Base-by-base conservation (phyloP, 2,329 filamentous ascomycete genomes). In the Hypoxylon sp. region DNA sequence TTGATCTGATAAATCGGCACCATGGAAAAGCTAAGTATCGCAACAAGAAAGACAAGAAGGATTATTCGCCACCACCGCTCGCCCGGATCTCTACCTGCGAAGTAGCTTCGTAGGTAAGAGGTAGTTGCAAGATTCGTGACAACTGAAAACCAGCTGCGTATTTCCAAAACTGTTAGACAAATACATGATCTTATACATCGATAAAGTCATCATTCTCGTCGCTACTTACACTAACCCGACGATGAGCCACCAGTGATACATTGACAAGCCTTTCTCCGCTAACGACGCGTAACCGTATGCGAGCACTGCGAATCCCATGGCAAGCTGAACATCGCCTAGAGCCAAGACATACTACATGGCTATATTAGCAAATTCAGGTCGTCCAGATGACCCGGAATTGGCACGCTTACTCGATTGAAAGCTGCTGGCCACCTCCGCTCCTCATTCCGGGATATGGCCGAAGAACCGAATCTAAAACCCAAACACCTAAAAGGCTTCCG, bases 231-330 rank as follows among this genome's bases (percentile, higher is more conserved):
- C 64, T 14, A 74, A 57, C 40, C 71, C 72, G 20, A 73, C 61
- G 16, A 71, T 65, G 18, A 70, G 64, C 72, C 72, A 74, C 72
- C 72, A 74, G 54, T 68, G 59, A 51, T 71, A 73, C 26, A 70
- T 70, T 11, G 71, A 71, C 24, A 73, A 38, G 28, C 67, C 71
- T 24, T 66, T 63, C 24, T 62, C 56, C 8, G 61, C 28, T 16
- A 74, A 53, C 9, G 71, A 65, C 12, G 62, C 45, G 48, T 68
- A 71, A 20, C 65, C 71, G 48, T 72, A 72, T n/a, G 52, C 56
- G 48, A 74, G 68, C 44, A 72, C 48, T 6, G 71, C 69, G 22
- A 73, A 51, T 20, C 71, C 71, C 51, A 72, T 70, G 16, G 69
- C 71, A 22, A 72, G 69, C 55, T 73, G 71, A 12, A 70, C 54